Conservation (phyloP, 148 eudicot genomes). For the Tetragonia tetragonoides region DNA sequence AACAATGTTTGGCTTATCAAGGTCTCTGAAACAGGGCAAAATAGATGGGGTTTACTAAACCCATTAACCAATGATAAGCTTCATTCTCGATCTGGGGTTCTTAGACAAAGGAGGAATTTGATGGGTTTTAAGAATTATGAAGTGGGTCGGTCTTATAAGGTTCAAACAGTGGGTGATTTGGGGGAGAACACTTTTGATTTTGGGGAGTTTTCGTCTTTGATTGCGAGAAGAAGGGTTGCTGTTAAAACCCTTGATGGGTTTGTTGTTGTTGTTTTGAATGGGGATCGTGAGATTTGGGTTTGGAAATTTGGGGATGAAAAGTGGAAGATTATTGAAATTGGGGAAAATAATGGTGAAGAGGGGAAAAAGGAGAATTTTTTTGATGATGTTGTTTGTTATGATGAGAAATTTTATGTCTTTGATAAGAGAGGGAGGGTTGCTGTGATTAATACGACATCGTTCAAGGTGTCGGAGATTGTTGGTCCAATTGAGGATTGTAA, state of each 20-base stretch:
- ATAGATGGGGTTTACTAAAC: conserved; percentile 23
- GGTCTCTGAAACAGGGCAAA: conserved; percentile 19
- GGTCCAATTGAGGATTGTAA: not conserved
- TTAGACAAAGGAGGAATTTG: conserved; percentile 3
- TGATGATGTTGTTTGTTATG: conserved; percentile 22
- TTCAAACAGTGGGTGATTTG: not conserved
- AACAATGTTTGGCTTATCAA: conserved; percentile 20
- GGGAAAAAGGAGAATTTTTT: conserved; percentile 2
- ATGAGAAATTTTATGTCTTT: conserved; percentile 23
- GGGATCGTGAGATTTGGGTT: conserved; percentile 7
- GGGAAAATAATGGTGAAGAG: not conserved
- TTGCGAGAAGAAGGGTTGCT: conserved; percentile 13
- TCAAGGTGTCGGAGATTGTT: conserved; percentile 15
- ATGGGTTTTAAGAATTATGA: conserved; percentile 20
- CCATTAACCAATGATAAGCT: conserved; percentile 21
- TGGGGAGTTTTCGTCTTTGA: conserved; percentile 10
- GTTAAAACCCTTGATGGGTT: conserved; percentile 5
- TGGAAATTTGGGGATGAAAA: conserved; percentile 21
- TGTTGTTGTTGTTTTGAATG: conserved; percentile 19
- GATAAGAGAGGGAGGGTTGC: conserved; percentile 17
- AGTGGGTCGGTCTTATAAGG: conserved; percentile 27
- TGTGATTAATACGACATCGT: not conserved
- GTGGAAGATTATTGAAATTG: conserved; percentile 21
- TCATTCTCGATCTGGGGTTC: conserved; percentile 14
- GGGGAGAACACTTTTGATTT: conserved; percentile 13